These are phyloP conservation scores for Glebionis coronaria DNA, from an alignment of 129 eudicot genomes.

Conservation along the genomic window DNA sequence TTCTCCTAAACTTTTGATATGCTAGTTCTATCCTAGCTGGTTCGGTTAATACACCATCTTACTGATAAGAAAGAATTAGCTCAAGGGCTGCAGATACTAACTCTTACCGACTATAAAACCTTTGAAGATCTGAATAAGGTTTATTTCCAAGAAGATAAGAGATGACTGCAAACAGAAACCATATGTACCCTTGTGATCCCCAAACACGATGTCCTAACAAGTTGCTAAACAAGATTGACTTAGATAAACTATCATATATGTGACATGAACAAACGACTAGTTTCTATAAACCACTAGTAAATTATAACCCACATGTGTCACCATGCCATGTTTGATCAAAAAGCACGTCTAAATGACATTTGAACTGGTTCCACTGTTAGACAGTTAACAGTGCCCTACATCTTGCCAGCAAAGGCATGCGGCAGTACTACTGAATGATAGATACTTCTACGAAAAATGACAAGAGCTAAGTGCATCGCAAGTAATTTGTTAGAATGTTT, in stretches of 20 bases:
- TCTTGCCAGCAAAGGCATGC: conserved; percentile 4
- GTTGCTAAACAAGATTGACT: background rate
- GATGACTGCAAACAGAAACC: background rate
- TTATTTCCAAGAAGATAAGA: background rate
- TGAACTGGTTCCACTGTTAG: background rate
- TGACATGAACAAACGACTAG: conserved; percentile 12
- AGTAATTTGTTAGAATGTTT: background rate
- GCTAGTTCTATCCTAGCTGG: background rate
- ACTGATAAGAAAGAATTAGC: background rate
- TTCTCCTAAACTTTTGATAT: background rate
- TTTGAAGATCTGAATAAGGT: background rate
- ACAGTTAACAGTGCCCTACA: background rate
- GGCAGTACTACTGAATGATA: background rate
- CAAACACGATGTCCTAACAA: background rate
- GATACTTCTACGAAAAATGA: background rate
- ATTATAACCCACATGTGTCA: background rate
- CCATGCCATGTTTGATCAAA: background rate
- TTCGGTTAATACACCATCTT: background rate
- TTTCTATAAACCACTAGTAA: too few relatives aligned
- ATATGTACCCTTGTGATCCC: background rate
- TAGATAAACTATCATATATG: too few relatives aligned
- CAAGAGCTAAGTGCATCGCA: background rate
- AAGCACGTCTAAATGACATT: background rate
- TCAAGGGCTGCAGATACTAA: background rate
- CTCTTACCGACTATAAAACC: background rate